Percentiles rank a stretch among this genome's conserved stretches.
Evolutionary conservation across 805 yeast genomes (phyloP).

Genomic region (Maudiozyma serrabonitensis): DNA sequence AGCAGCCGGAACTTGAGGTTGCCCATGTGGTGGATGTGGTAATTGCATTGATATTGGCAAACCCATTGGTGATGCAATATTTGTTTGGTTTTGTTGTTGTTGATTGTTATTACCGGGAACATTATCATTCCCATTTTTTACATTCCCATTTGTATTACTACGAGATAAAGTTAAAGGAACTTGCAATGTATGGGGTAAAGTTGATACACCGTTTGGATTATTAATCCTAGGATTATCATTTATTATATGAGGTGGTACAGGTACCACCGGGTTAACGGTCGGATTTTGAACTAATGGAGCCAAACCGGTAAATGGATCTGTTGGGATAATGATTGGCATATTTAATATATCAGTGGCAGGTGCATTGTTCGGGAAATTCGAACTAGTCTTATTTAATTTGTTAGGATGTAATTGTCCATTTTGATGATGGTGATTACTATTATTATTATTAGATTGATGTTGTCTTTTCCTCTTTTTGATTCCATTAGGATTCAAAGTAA

Average conservation of each 20-base stretch:
- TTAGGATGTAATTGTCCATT: background rate
- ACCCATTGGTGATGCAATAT: background rate
- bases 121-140: no score
- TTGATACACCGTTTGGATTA: background rate
- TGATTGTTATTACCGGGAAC: background rate
- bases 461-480: conserved; percentile 21
- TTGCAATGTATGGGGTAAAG: background rate
- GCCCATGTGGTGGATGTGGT: background rate
- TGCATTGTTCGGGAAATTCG: background rate
- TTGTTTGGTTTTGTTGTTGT: background rate
- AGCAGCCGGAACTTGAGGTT: background rate
- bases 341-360: background rate
- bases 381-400: background rate
- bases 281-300: background rate
- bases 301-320: background rate
- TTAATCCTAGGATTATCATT: background rate
- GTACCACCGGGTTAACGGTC: no score
- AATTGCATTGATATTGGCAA: background rate
- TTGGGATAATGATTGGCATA: background rate
- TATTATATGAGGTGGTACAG: no score
- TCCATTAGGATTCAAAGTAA: conserved; percentile 27
- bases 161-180: background rate
- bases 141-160: background rate
- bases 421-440: background rate
- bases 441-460: background rate